Evolutionary conservation across 305 asterid genomes (phyloP).

Genomic region (Salvia sclarea): DNA sequence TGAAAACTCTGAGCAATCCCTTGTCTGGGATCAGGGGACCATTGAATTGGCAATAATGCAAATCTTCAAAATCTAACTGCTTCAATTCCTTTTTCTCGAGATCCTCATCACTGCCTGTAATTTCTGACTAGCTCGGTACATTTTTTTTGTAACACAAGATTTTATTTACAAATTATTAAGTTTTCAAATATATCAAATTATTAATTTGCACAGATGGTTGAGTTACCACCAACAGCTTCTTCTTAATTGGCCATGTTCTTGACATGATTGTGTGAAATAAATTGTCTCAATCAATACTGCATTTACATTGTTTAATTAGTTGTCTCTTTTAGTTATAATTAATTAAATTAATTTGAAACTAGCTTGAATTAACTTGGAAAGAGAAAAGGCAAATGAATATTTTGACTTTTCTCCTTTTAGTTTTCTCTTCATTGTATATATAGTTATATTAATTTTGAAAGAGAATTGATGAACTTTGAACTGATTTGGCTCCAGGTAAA

Average conservation of each 20-base stretch:
- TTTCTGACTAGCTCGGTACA: neutral
- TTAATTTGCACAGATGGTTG: too few species aligned
- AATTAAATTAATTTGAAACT: too few species aligned
- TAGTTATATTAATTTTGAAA: neutral
- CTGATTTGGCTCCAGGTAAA: too few species aligned
- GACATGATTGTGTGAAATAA: slow-evolving; percentile 29
- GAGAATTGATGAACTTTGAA: neutral
- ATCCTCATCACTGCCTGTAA: slow-evolving; percentile 40
- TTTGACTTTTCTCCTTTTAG: too few species aligned
- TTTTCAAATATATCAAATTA: too few species aligned
- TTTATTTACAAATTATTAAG: too few species aligned
- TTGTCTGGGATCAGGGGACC: slow-evolving; percentile 61
- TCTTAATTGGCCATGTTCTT: neutral
- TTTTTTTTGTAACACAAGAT: neutral
- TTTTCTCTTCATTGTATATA: neutral
- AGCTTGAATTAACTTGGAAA: too few species aligned
- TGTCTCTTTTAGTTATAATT: too few species aligned
- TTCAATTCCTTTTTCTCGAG: slow-evolving; percentile 38
- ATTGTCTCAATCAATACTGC: neutral
- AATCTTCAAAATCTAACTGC: slow-evolving; percentile 40
- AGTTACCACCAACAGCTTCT: too few species aligned
- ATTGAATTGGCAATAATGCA: slow-evolving; percentile 46
- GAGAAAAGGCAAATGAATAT: too few species aligned
- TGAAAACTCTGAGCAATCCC: slow-evolving; percentile 38
- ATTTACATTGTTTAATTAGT: too few species aligned